These are phyloP conservation scores for Tolypocladium paradoxum DNA, from an alignment of 2,329 filamentous ascomycete genomes.

Conservation along the genomic window DNA sequence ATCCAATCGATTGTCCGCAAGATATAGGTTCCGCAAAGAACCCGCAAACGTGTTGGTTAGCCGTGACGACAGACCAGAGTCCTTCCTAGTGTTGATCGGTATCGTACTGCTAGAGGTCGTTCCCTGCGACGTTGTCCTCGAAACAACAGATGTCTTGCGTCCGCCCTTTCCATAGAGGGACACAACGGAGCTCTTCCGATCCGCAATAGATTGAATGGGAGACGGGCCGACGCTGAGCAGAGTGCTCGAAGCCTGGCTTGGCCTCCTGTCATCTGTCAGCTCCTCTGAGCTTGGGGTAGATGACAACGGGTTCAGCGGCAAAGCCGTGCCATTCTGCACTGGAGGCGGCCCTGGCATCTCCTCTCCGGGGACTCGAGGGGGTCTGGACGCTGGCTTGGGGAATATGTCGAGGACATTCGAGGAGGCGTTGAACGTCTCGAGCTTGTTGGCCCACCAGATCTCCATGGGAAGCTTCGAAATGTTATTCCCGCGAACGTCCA, in stretches of 20 bases:
- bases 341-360: constrained; percentile 23
- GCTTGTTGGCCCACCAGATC: constrained; percentile 86
- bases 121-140: constrained; percentile 43
- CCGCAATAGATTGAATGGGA: constrained; percentile 46
- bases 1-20: constrained; percentile 88
- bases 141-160: constrained; percentile 77
- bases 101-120: constrained; percentile 38
- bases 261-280: constrained; percentile 56
- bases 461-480: constrained; percentile 80
- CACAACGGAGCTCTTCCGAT: constrained; percentile 74
- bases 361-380: constrained; percentile 50
- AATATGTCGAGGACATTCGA: constrained; percentile 89
- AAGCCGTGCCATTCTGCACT: constrained; percentile 29
- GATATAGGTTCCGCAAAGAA: constrained; percentile 70
- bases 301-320: constrained; percentile 31
- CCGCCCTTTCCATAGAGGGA: constrained; percentile 69
- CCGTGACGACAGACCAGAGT: constrained; percentile 74
- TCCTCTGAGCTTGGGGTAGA: constrained; percentile 70
- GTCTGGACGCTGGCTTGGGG: constrained; percentile 70
- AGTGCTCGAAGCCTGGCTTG: constrained; percentile 74
- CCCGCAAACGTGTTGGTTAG: constrained; percentile 79
- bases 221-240: constrained; percentile 67
- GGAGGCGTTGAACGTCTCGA: constrained; percentile 89
- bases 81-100: constrained; percentile 56
- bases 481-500: constrained; percentile 92